These are phyloP conservation scores for Crithidia expoeki DNA, from an alignment of 208 protist genomes.

Conservation along the genomic window DNA sequence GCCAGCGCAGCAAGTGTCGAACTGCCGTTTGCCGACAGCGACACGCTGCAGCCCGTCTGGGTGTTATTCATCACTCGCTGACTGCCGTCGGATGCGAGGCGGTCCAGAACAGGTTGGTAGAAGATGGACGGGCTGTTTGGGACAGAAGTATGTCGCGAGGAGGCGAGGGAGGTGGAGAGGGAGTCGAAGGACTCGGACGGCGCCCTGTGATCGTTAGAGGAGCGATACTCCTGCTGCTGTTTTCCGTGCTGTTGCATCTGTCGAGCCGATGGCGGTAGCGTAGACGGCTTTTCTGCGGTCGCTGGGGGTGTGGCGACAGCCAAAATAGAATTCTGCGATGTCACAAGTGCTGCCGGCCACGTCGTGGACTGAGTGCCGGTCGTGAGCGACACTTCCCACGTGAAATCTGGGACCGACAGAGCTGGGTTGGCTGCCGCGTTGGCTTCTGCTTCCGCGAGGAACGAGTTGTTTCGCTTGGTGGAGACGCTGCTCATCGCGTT, in stretches of 20 bases:
- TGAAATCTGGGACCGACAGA: background rate
- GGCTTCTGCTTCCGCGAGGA: too few relatives aligned
- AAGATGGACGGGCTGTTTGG: slow-evolving; percentile 10
- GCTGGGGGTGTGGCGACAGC: background rate
- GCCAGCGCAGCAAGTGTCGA: slow-evolving; percentile 5
- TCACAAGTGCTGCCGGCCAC: background rate
- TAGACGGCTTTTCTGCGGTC: background rate
- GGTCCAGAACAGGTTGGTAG: slow-evolving; percentile 10
- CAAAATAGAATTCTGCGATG: background rate
- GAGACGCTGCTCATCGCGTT: too few relatives aligned
- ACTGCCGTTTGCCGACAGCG: slow-evolving; percentile 12
- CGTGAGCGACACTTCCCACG: background rate
- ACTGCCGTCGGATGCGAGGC: background rate
- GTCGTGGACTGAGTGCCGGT: slow-evolving; percentile 2
- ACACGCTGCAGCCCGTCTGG: slow-evolving; percentile 10
- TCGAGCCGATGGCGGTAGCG: background rate
- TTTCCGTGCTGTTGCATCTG: background rate
- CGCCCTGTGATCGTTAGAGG: background rate
- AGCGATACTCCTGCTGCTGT: background rate
- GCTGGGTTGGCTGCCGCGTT: background rate
- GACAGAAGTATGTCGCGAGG: slow-evolving; percentile 5
- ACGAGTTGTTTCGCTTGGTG: too few relatives aligned
- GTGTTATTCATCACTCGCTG: background rate
- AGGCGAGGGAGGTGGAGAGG: slow-evolving; percentile 14
- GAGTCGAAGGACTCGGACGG: slow-evolving; percentile 1